Conservation (phyloP, 257 asterid species). For the Fraxinus cuspidata region DNA sequence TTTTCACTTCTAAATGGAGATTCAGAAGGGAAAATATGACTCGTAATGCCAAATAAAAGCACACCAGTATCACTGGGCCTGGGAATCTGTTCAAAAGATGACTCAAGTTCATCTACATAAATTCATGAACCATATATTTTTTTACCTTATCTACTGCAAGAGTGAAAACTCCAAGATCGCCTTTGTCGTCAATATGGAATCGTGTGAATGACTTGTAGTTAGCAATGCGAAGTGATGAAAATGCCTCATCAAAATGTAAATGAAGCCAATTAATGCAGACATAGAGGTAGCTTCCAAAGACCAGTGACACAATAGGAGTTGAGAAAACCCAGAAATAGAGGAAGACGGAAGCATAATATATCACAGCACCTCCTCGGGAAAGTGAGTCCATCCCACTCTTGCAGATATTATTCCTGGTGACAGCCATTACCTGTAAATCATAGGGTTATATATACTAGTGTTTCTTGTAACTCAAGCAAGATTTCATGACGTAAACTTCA, state of each 20-base stretch:
- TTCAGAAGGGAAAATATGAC: not conserved
- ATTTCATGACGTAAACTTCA: not conserved
- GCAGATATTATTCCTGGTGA: slow-evolving; percentile 80
- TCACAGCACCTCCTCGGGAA: slow-evolving; percentile 73
- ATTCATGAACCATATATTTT: not conserved
- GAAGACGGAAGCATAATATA: slow-evolving; percentile 91
- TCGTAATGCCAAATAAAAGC: not conserved
- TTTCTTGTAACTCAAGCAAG: not conserved
- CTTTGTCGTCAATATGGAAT: slow-evolving; percentile 65
- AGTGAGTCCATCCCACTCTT: slow-evolving; percentile 82
- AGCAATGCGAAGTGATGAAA: slow-evolving; percentile 94
- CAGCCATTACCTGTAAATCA: slow-evolving; percentile 85
- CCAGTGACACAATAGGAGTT: slow-evolving; percentile 89
- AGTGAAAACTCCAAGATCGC: slow-evolving; percentile 88
- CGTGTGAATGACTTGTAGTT: slow-evolving; percentile 95
- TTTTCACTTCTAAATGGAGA: not conserved
- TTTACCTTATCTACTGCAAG: slow-evolving; percentile 96
- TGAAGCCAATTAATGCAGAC: slow-evolving; percentile 96
- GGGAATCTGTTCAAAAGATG: not conserved
- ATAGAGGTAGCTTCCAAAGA: slow-evolving; percentile 94
- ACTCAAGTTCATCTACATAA: not conserved
- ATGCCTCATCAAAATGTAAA: slow-evolving; percentile 94
- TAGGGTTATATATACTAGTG: not conserved
- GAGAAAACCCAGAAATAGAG: slow-evolving; percentile 98
- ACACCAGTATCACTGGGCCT: not conserved